Evolutionary conservation across 805 yeast genomes (phyloP), one percentile per base, ranked within the genome.

Genomic region (Hanseniaspora nectarophila): DNA sequence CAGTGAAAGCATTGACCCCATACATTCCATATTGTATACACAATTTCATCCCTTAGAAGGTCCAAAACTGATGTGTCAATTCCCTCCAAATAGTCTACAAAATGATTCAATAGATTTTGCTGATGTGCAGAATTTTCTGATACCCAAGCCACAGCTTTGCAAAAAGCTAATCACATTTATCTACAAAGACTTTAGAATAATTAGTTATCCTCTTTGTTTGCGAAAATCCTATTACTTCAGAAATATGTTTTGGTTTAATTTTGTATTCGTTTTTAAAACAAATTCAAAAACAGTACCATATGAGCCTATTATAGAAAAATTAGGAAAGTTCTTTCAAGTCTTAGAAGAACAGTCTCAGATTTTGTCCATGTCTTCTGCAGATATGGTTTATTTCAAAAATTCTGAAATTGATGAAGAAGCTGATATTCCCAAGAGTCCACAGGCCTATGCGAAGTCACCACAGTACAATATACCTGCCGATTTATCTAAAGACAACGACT

Each of bases 21-120:
- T 92, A 16, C 73, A 78, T 54, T 92, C 96, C 1, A 72, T 88
- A 43, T 89, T 92, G 64, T 92, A 86, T 65, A 80, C 96, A 0
- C 86, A 85, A 0, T 92, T 92, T 67, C 97, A 92, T 60, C 97
- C 97, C 0, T 85, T 92, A 0, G 95, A 88, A 61, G 98, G 98
- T 1, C 82, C 97, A 0, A 87, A 88, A 66, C 89, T 90, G 5
- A 75, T 85, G 5, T 85, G 84, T 60, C 96, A 92, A 63, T 94
- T 87, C 0, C 98, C 98, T 2, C 78, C 80, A 37, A 85, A 87
- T 34, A 60, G 63, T 53, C 24, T 59, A 46, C 45, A 56, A 59
- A 53, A 67, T 61, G 34, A 73, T 73, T 31, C 66, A 80, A 53
- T 81, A 60, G 81, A 84, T 59, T 92, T 94, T 64, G 94, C 87